Conservation (phyloP, 2,329 filamentous ascomycete species). For the Pezicula neosporulosa region DNA sequence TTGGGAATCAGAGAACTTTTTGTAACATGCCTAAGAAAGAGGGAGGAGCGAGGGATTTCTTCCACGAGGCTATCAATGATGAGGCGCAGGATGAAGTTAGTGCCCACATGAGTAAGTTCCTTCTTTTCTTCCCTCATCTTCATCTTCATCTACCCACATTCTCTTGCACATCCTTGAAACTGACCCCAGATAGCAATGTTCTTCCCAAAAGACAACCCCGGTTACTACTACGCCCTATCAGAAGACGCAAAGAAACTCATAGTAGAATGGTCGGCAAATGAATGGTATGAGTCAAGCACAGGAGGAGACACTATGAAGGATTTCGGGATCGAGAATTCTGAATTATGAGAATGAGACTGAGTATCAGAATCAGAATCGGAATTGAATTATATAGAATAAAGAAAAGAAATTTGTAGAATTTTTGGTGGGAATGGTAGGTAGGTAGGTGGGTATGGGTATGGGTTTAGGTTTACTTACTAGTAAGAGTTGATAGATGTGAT, state of each 20-base stretch:
- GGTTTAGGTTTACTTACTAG: too few species aligned
- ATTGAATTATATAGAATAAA: too few species aligned
- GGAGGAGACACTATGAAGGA: conserved; percentile 10
- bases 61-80: conserved; percentile 74
- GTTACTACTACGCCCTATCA: conserved; percentile 64
- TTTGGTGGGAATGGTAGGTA: too few species aligned
- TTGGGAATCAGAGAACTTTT: conserved; percentile 77
- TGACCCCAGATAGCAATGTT: conserved; percentile 60
- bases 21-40: conserved; percentile 71
- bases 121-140: too few species aligned
- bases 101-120: conserved; percentile 69
- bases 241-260: conserved; percentile 63
- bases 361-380: too few species aligned
- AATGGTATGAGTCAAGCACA: conserved; percentile 61
- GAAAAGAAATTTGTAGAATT: too few species aligned
- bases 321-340: too few species aligned
- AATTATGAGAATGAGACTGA: too few species aligned
- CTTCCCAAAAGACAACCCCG: conserved; percentile 66
- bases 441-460: too few species aligned
- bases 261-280: conserved; percentile 58
- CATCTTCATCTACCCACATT: too few species aligned
- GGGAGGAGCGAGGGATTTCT: conserved; percentile 43
- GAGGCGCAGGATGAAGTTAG: conserved; percentile 72
- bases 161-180: conserved; percentile 8
- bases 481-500: too few species aligned